A percentile compares a stretch with the other conserved stretches of the same genome.
Evolutionary conservation across 2,329 filamentous ascomycete species (phyloP).

Genomic region (Ophiocordyceps robertsii): DNA sequence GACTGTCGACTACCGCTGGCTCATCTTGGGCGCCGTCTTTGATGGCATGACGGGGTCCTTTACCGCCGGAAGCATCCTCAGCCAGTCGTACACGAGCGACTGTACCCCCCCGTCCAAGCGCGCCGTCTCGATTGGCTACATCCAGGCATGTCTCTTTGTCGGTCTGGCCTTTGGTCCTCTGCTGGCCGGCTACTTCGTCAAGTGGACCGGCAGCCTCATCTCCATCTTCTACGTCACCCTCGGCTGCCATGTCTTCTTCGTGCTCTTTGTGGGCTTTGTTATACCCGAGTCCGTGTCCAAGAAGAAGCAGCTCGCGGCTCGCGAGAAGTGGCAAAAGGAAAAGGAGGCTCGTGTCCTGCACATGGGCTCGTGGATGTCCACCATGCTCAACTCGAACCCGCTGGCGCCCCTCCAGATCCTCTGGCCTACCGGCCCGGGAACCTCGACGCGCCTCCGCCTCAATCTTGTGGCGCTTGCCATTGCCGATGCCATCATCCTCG

Average conservation of each 20-base stretch:
- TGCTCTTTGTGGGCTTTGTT: conserved; percentile 54
- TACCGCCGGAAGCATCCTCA: conserved; percentile 62
- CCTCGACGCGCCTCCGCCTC: conserved; percentile 45
- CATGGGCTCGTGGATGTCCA: conserved; percentile 14
- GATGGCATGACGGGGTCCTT: conserved; percentile 86
- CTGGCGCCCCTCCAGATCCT: conserved; percentile 68
- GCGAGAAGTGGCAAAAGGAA: conserved; percentile 48
- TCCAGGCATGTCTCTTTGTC: conserved; percentile 77
- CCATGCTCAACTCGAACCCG: conserved; percentile 44
- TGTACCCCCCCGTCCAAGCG: conserved; percentile 71
- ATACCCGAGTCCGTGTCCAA: conserved; percentile 77
- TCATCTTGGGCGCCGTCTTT: conserved; percentile 62
- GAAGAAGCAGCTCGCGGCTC: conserved; percentile 55
- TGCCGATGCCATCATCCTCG: conserved; percentile 72
- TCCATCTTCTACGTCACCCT: conserved; percentile 77
- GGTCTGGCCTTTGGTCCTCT: conserved; percentile 84
- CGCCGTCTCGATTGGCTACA: conserved; percentile 74
- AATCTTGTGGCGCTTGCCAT: conserved; percentile 74
- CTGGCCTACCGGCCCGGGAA: conserved; percentile 55
- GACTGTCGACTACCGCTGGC: conserved; percentile 58
- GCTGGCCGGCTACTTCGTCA: conserved; percentile 66
- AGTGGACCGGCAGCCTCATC: conserved; percentile 59
- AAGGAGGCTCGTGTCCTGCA: conserved; percentile 20
- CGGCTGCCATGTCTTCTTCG: conserved; percentile 59
- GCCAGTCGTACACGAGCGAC: conserved; percentile 79